Percentiles rank a stretch among this genome's conserved stretches.
These are phyloP conservation scores for Ramaria sp. DNA, from an alignment of 768 basidiomycete species.

Conservation along the genomic window DNA sequence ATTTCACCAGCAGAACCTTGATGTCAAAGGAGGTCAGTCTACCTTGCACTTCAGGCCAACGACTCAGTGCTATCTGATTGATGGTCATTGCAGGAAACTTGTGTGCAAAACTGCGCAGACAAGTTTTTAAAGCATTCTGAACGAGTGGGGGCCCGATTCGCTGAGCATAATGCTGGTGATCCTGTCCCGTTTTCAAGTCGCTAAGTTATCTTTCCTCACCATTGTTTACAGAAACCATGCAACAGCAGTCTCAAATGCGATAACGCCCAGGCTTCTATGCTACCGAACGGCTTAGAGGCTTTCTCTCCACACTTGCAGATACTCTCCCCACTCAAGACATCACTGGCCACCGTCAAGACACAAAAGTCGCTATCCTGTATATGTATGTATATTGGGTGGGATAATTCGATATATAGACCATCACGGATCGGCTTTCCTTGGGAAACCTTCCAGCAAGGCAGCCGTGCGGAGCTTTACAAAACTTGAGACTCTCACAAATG, in stretches of 20 bases:
- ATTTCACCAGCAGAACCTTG: slow-evolving; percentile 92
- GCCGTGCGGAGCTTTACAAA: no score
- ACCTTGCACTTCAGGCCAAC: slow-evolving; percentile 4
- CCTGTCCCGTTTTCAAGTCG: slow-evolving; percentile 7
- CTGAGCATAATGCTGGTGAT: slow-evolving; percentile 85
- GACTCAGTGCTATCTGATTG: background rate
- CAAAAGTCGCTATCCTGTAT: no score
- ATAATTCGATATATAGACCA: no score
- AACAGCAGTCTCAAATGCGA: slow-evolving; percentile 1
- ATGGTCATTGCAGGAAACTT: slow-evolving; percentile 54
- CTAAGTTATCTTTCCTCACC: background rate
- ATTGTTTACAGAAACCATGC: background rate
- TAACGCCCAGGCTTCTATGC: background rate
- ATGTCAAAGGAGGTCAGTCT: slow-evolving; percentile 72
- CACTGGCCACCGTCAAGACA: no score
- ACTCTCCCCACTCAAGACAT: no score
- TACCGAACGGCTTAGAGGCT: background rate
- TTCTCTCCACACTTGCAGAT: no score
- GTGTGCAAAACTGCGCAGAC: slow-evolving; percentile 89
- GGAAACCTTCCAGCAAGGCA: no score
- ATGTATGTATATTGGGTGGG: no score
- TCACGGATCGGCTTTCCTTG: no score
- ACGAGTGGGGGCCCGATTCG: slow-evolving; percentile 83
- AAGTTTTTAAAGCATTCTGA: slow-evolving; percentile 98
- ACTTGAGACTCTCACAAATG: no score